Conservation (phyloP, 768 basidiomycete genomes). For the Tricholomella constricta region DNA sequence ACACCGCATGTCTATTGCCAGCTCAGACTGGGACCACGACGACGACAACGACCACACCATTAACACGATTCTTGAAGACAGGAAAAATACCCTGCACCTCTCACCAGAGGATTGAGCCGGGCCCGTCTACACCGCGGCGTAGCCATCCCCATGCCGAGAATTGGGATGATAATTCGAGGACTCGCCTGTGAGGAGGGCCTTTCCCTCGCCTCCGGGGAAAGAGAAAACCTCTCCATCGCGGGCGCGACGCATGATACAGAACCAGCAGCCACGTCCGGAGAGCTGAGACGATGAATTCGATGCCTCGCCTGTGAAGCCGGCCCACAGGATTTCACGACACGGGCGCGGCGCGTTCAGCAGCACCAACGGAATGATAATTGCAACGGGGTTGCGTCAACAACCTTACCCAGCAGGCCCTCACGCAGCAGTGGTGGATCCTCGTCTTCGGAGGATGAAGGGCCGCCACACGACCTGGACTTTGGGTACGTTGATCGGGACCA, state of each 20-base stretch:
- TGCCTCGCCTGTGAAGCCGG: neutral
- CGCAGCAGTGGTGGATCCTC: conserved; percentile 43
- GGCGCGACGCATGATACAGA: conserved; percentile 8
- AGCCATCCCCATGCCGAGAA: conserved; percentile 23
- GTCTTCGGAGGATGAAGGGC: conserved; percentile 38
- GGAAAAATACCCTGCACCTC: conserved; percentile 16
- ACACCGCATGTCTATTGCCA: conserved; percentile 23
- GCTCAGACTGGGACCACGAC: conserved; percentile 27
- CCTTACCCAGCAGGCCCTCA: neutral
- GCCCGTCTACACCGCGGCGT: conserved; percentile 18
- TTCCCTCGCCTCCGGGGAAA: conserved; percentile 20
- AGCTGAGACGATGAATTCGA: conserved; percentile 70
- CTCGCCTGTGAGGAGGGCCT: conserved; percentile 18
- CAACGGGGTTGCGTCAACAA: too few relatives aligned
- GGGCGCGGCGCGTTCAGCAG: too few relatives aligned
- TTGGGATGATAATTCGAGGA: conserved; percentile 40
- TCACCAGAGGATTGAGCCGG: conserved; percentile 19
- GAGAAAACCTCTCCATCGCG: conserved; percentile 15
- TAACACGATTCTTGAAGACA: conserved; percentile 21
- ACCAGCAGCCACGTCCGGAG: conserved; percentile 35
- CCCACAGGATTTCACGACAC: neutral
- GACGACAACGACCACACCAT: conserved; percentile 12
- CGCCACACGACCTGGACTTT: conserved; percentile 48
- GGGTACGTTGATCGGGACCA: conserved; percentile 51
- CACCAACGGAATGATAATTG: too few relatives aligned